These are phyloP conservation scores for Boletus speciosus DNA, from an alignment of 768 basidiomycete genomes.

Conservation along the genomic window DNA sequence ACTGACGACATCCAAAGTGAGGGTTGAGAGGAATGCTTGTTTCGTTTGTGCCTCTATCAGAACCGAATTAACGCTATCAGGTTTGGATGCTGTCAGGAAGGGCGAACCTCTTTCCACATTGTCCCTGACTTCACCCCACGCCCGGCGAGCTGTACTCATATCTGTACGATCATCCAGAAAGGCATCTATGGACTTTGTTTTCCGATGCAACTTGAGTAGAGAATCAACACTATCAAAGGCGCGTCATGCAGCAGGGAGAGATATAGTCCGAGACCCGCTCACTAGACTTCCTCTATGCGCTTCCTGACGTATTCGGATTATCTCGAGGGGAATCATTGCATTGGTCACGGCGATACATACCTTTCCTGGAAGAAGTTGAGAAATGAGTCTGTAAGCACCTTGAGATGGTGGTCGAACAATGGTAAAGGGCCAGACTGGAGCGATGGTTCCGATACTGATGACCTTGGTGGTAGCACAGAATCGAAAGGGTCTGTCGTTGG, in stretches of 20 bases:
- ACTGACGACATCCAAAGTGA: conserved; percentile 69
- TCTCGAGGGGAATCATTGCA: conserved; percentile 15
- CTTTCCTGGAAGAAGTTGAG: conserved; percentile 84
- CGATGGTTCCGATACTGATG: conserved; percentile 28
- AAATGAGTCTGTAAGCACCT: conserved; percentile 66
- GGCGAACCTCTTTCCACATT: conserved; percentile 74
- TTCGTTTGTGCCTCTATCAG: conserved; percentile 74
- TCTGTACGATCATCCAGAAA: conserved; percentile 71
- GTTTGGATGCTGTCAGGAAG: background rate
- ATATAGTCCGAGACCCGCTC: conserved; percentile 23
- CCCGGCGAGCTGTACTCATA: conserved; percentile 59
- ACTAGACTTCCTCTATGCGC: conserved; percentile 86
- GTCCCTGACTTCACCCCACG: conserved; percentile 83
- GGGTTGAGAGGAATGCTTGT: conserved; percentile 70
- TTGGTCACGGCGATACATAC: conserved; percentile 37
- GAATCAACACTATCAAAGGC: conserved; percentile 59
- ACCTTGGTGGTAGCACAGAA: conserved; percentile 13
- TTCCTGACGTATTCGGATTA: conserved; percentile 45
- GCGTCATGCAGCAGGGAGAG: conserved; percentile 1
- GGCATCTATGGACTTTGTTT: conserved; percentile 65
- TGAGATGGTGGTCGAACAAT: conserved; percentile 70
- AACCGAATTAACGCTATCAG: conserved; percentile 2
- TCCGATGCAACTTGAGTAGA: conserved; percentile 68
- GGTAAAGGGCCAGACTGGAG: conserved; percentile 53
- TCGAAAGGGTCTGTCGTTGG: conserved; percentile 26